A percentile compares a stretch with the other conserved stretches of the same genome.
Evolutionary conservation across 345 rosid species (phyloP).

Genomic region (Gossypium herbaceum): DNA sequence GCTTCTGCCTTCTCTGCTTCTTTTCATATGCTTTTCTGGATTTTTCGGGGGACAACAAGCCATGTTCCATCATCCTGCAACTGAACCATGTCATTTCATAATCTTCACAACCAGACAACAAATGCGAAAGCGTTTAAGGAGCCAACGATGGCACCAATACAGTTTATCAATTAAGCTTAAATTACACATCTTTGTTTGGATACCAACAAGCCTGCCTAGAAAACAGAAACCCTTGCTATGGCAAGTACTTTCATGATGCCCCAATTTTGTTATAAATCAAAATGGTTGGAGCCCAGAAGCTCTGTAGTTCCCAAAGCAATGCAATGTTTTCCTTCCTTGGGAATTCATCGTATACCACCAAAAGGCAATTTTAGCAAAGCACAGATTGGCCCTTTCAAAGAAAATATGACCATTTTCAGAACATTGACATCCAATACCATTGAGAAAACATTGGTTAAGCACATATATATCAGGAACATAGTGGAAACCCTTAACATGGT

Average conservation of each 20-base stretch:
- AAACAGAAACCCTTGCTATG: neutral
- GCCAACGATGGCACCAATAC: neutral
- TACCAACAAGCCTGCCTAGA: neutral
- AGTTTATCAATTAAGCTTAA: neutral
- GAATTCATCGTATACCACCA: neutral
- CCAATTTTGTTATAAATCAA: neutral
- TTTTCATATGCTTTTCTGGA: slow-evolving; percentile 69
- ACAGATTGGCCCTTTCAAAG: neutral
- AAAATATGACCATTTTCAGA: neutral
- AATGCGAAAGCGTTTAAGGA: neutral
- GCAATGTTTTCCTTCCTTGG: neutral
- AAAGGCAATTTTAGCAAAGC: neutral
- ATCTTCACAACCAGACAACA: neutral
- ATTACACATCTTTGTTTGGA: neutral
- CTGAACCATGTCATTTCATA: neutral
- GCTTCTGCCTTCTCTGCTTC: slow-evolving; percentile 87
- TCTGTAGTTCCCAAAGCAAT: neutral
- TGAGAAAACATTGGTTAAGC: too few species aligned
- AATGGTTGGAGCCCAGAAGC: neutral
- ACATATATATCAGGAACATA: too few species aligned
- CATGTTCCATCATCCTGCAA: slow-evolving; percentile 98
- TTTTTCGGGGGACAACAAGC: slow-evolving; percentile 70
- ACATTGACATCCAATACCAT: neutral
- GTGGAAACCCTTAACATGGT: too few species aligned
- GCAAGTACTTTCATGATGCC: neutral